Conservation (phyloP, 768 basidiomycete genomes). For the Tulasnella sp. region DNA sequence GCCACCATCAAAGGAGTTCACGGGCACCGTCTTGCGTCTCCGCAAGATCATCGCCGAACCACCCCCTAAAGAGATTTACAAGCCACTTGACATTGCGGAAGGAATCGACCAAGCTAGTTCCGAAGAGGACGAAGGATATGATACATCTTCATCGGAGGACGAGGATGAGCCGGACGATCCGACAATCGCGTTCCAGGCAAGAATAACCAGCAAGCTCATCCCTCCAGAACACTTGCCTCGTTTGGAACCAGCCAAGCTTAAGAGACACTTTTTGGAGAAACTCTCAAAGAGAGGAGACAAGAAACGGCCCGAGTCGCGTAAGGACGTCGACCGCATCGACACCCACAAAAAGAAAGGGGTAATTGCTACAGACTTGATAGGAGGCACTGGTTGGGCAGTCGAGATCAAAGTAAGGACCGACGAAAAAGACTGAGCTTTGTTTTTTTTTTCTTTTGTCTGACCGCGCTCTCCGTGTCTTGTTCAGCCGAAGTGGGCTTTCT, state of each 20-base stretch:
- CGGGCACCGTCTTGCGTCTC: conserved; percentile 69
- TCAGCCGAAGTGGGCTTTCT: conserved; percentile 97
- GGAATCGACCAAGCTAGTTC: conserved; percentile 32
- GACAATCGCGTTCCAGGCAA: conserved; percentile 54
- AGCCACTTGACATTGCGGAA: conserved; percentile 9
- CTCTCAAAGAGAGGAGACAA: conserved; percentile 48
- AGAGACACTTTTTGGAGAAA: conserved; percentile 55
- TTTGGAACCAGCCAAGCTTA: conserved; percentile 47
- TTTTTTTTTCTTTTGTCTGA: background rate
- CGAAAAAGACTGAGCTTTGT: background rate
- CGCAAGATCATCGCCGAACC: conserved; percentile 48
- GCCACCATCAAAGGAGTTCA: conserved; percentile 46
- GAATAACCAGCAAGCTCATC: conserved; percentile 63
- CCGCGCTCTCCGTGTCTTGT: background rate
- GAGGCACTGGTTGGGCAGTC: conserved; percentile 56
- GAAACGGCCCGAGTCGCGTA: conserved; percentile 55
- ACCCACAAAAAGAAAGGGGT: conserved; percentile 51
- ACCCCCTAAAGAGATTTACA: conserved; percentile 22
- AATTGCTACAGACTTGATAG: conserved; percentile 76
- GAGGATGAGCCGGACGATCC: conserved; percentile 42
- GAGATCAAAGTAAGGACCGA: conserved; percentile 77
- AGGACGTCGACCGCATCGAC: conserved; percentile 58
- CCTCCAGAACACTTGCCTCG: conserved; percentile 56
- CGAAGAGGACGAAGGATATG: conserved; percentile 30
- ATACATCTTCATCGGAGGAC: conserved; percentile 31